These are phyloP conservation scores for Phytophthora parvispora DNA, from an alignment of 352 stramenopile species.

Conservation along the genomic window DNA sequence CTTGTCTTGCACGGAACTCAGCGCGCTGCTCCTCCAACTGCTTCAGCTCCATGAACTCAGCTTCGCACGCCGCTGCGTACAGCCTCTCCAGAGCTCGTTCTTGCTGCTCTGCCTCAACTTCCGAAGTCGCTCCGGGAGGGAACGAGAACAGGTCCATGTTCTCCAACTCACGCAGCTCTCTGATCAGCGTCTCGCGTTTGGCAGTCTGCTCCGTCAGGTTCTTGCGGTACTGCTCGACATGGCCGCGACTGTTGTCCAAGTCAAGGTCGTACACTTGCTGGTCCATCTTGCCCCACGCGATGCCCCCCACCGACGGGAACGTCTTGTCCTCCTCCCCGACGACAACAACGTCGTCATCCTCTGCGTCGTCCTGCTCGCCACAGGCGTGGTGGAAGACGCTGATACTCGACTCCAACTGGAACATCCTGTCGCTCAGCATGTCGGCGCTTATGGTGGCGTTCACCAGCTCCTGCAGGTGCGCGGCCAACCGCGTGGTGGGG, in stretches of 20 bases:
- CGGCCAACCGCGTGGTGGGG: slow-evolving; percentile 48
- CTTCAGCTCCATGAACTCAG: slow-evolving; percentile 62
- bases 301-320: slow-evolving; percentile 48
- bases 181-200: slow-evolving; percentile 71
- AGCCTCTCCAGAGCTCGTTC: slow-evolving; percentile 57
- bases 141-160: slow-evolving; percentile 63
- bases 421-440: slow-evolving; percentile 90
- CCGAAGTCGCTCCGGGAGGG: slow-evolving; percentile 31
- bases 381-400: slow-evolving; percentile 77
- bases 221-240: slow-evolving; percentile 84
- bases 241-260: slow-evolving; percentile 69
- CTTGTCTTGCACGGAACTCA: slow-evolving; percentile 43
- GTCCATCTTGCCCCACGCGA: slow-evolving; percentile 82
- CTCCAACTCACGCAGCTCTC: slow-evolving; percentile 54
- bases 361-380: slow-evolving; percentile 49
- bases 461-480: slow-evolving; percentile 77
- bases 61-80: slow-evolving; percentile 64
- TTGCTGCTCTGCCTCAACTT: slow-evolving; percentile 57
- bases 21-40: slow-evolving; percentile 60
- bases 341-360: slow-evolving; percentile 18
- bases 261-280: slow-evolving; percentile 86
- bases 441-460: slow-evolving; percentile 87
- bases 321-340: slow-evolving; percentile 22
- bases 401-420: slow-evolving; percentile 87
- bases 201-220: slow-evolving; percentile 74